These are phyloP conservation scores for Emericellopsis terricola DNA, from an alignment of 495 filamentous ascomycete species.

Conservation along the genomic window DNA sequence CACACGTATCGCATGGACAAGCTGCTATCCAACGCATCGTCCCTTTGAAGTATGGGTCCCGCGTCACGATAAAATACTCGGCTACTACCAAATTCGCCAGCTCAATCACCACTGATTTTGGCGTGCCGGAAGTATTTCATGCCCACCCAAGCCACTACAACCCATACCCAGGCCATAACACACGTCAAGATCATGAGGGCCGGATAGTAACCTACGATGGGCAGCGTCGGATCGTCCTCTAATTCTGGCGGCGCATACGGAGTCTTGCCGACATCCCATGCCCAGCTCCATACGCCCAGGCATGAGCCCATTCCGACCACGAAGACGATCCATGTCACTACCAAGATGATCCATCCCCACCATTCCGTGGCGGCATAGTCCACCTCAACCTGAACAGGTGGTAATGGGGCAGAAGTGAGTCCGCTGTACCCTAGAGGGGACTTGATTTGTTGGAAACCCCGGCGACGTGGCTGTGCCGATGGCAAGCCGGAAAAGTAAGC, in stretches of 20 bases:
- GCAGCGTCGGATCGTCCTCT: conserved; percentile 81
- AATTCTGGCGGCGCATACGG: conserved; percentile 85
- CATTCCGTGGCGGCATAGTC: conserved; percentile 86
- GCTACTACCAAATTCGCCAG: not conserved
- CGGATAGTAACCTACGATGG: conserved; percentile 94
- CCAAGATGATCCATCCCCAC: conserved; percentile 89
- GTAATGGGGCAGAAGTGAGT: conserved; percentile 23
- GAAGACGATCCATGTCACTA: conserved; percentile 85
- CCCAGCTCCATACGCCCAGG: conserved; percentile 97
- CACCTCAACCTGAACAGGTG: conserved; percentile 36
- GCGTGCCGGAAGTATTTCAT: conserved; percentile 99
- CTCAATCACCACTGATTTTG: conserved; percentile 45
- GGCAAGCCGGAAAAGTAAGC: conserved; percentile 36
- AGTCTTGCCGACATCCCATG: conserved; percentile 96
- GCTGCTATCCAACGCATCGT: too few relatives aligned
- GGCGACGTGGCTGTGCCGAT: conserved; percentile 24
- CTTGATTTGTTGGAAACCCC: conserved; percentile 36
- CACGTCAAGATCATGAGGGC: conserved; percentile 79
- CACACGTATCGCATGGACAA: too few relatives aligned
- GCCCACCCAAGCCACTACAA: conserved; percentile 87
- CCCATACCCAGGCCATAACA: conserved; percentile 99
- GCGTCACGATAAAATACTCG: too few relatives aligned
- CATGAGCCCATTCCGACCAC: conserved; percentile 91
- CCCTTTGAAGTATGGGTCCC: too few relatives aligned
- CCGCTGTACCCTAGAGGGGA: conserved; percentile 37